Conservation (phyloP, 2,329 filamentous ascomycete genomes). For the Clonostachys sp. region DNA sequence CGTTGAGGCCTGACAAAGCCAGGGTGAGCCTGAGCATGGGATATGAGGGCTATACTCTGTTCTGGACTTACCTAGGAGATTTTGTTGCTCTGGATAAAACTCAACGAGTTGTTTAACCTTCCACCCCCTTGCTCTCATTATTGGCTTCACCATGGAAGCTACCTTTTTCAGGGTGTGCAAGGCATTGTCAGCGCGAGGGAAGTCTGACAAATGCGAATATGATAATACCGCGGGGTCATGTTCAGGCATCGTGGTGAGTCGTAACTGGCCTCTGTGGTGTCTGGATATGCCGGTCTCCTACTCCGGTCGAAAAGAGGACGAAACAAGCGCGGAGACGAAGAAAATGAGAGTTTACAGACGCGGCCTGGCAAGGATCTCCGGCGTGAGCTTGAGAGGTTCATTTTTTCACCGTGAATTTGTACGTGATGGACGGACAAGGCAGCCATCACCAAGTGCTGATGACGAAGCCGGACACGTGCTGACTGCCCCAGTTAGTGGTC, state of each 20-base stretch:
- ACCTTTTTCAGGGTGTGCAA: slow-evolving; percentile 68
- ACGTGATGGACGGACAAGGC: no score
- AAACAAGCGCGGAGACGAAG: no score
- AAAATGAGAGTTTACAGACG: no score
- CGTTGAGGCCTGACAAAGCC: slow-evolving; percentile 2
- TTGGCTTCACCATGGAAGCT: slow-evolving; percentile 86
- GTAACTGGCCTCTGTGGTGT: neutral
- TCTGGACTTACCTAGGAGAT: slow-evolving; percentile 59
- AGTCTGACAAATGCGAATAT: slow-evolving; percentile 42
- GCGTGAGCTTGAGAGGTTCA: no score
- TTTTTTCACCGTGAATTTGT: no score
- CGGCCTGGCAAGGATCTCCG: no score
- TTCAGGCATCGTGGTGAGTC: slow-evolving; percentile 26
- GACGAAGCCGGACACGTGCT: no score
- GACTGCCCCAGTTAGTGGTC: no score
- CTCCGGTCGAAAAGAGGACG: no score
- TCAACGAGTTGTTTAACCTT: slow-evolving; percentile 75
- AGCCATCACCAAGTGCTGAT: no score
- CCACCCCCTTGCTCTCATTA: slow-evolving; percentile 87
- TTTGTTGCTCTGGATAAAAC: slow-evolving; percentile 73
- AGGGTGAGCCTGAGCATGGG: neutral
- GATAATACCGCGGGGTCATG: slow-evolving; percentile 39
- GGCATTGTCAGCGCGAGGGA: slow-evolving; percentile 43
- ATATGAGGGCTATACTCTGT: neutral
- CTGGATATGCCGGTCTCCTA: neutral